Conservation (phyloP, 768 basidiomycete species). For the Nidularia sp. region DNA sequence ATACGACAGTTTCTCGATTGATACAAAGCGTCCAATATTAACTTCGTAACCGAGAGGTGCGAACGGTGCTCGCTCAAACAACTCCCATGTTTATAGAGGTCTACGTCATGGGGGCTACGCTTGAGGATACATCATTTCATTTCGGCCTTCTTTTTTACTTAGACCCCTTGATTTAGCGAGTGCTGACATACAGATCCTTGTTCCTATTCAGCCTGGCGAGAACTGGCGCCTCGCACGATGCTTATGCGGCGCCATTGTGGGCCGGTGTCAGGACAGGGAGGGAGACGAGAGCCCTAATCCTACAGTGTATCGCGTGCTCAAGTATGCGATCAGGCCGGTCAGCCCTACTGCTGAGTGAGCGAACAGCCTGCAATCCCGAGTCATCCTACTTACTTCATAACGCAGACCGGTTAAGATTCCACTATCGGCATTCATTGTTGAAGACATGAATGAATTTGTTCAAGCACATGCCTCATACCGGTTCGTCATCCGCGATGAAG, state of each 20-base stretch:
- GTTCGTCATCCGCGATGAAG: constrained; percentile 85
- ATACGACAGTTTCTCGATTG: constrained; percentile 57
- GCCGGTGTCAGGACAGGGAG: constrained; percentile 56
- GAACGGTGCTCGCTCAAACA: constrained; percentile 82
- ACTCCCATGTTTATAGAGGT: constrained; percentile 73
- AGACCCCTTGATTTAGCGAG: constrained; percentile 10
- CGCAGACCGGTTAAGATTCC: constrained; percentile 47
- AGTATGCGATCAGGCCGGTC: constrained; percentile 78
- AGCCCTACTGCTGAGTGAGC: constrained; percentile 61
- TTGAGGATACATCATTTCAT: constrained; percentile 62
- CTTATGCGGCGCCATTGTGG: constrained; percentile 79
- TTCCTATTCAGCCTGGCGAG: constrained; percentile 42
- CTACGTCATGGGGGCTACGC: constrained; percentile 84
- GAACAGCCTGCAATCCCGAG: constrained; percentile 1
- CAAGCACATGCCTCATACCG: constrained; percentile 93
- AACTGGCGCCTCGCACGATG: constrained; percentile 69
- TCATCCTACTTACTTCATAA: background rate
- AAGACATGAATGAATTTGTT: constrained; percentile 89
- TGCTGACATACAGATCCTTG: constrained; percentile 3
- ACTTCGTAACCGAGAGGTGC: constrained; percentile 24
- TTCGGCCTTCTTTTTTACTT: constrained; percentile 8
- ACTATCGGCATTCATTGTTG: constrained; percentile 83
- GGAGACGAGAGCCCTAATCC: constrained; percentile 21
- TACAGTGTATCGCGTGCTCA: constrained; percentile 68
- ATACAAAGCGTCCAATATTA: constrained; percentile 93